A percentile compares a stretch with the other conserved stretches of the same genome.
These are phyloP conservation scores for Geotrichum phurueaensis DNA, from an alignment of 1,139 yeast genomes.

Conservation along the genomic window DNA sequence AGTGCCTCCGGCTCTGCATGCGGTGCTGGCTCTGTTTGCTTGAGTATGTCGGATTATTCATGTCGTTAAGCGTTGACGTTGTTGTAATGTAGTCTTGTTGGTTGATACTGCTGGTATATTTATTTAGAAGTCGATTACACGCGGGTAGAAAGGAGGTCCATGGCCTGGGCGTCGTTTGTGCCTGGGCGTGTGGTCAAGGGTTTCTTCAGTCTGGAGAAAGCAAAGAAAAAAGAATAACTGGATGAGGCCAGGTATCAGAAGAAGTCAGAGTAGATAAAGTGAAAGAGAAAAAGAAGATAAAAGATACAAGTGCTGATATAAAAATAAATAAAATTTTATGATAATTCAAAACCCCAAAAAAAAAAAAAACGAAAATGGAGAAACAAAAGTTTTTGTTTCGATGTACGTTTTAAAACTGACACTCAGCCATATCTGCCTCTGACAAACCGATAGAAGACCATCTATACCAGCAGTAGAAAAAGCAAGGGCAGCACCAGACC, in stretches of 20 bases:
- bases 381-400: too few species aligned
- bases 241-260: not conserved
- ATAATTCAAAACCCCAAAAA: too few species aligned
- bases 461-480: too few species aligned
- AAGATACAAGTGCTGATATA: too few species aligned
- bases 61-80: not conserved
- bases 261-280: too few species aligned
- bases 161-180: not conserved
- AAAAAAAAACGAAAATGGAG: too few species aligned
- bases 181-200: not conserved
- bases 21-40: not conserved
- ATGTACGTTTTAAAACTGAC: too few species aligned
- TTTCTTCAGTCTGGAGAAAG: not conserved
- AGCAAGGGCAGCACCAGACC: too few species aligned
- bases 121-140: not conserved
- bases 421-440: too few species aligned
- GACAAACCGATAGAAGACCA: too few species aligned
- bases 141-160: not conserved
- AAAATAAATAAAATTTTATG: too few species aligned
- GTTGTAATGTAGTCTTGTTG: not conserved
- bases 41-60: not conserved
- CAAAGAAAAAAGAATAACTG: not conserved
- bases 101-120: not conserved
- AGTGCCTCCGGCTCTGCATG: not conserved
- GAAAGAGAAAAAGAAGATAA: not conserved